These are phyloP conservation scores for Moesziomyces sp. DNA, from an alignment of 1,284 basidiomycete genomes.

Conservation along the genomic window DNA sequence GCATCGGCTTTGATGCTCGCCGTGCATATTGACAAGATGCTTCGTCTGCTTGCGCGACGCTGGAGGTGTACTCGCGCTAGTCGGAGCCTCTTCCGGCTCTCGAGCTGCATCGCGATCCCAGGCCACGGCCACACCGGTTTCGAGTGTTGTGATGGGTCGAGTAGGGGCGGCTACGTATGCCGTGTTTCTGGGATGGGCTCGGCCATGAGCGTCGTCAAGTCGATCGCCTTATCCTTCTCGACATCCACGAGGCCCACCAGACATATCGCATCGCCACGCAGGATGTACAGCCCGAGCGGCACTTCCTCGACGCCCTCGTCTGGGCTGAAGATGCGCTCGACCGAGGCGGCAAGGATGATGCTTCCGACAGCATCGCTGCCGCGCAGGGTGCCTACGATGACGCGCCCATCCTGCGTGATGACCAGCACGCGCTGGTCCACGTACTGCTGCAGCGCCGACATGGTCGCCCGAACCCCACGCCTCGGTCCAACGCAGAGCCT, in stretches of 20 bases:
- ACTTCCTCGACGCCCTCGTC: constrained; percentile 95
- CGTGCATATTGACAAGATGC: too few species aligned
- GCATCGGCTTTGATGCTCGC: too few species aligned
- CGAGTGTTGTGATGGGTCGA: too few species aligned
- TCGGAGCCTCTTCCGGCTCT: too few species aligned
- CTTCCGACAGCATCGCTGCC: constrained; percentile 61
- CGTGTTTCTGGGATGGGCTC: constrained; percentile 77
- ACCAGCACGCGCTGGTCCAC: constrained; percentile 77
- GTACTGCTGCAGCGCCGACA: constrained; percentile 37
- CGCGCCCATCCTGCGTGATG: constrained; percentile 88
- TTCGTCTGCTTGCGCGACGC: too few species aligned
- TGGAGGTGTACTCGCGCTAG: too few species aligned
- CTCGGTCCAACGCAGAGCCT: too few species aligned
- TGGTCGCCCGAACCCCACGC: not conserved
- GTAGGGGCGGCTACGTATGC: constrained; percentile 20
- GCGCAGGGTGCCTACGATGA: constrained; percentile 71
- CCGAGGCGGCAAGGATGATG: constrained; percentile 58
- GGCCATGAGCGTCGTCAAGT: constrained; percentile 82
- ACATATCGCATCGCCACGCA: constrained; percentile 95
- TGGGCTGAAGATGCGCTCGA: constrained; percentile 63
- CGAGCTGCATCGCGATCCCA: too few species aligned
- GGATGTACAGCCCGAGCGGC: constrained; percentile 92
- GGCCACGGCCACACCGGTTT: too few species aligned
- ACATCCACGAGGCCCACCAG: constrained; percentile 92
- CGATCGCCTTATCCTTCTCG: constrained; percentile 81